Percentiles rank a stretch among this genome's conserved stretches.
phyloP scores from a whole-genome alignment of 164 flowering plant species.

The Warburgia ugandensis region DNA sequence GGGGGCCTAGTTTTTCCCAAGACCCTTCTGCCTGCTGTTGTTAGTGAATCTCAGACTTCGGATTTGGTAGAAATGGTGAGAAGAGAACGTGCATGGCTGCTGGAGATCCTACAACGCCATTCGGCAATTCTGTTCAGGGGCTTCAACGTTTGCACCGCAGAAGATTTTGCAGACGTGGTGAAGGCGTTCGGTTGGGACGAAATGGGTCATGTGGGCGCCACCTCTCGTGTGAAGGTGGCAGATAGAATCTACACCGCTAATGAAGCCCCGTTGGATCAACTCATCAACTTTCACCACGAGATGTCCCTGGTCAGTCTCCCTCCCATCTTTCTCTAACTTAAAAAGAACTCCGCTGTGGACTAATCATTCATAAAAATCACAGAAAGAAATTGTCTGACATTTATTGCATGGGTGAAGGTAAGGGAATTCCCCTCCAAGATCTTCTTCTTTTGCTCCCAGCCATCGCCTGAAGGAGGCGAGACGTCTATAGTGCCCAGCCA shows the following conservation, averaged over 20 bases:
- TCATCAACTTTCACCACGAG: slow-evolving; percentile 15
- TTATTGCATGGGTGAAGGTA: slow-evolving; percentile 2
- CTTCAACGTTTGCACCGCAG: background rate
- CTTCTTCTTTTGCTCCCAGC: slow-evolving; percentile 6
- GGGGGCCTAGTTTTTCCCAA: slow-evolving; percentile 12
- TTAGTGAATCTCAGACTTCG: background rate
- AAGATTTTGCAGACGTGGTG: slow-evolving; percentile 11
- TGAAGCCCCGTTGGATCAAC: slow-evolving; percentile 8
- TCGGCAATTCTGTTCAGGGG: slow-evolving; percentile 10
- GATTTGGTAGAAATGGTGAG: slow-evolving; percentile 11
- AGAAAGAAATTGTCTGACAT: too few species aligned
- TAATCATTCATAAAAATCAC: too few species aligned
- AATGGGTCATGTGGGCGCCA: slow-evolving; percentile 8
- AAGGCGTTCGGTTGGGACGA: slow-evolving; percentile 13
- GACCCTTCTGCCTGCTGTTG: slow-evolving; percentile 3
- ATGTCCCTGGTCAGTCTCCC: slow-evolving; percentile 11
- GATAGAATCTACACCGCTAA: slow-evolving; percentile 12
- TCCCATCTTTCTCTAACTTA: background rate
- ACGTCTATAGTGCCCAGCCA: slow-evolving; percentile 10
- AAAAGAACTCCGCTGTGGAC: too few species aligned
- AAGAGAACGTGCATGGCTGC: slow-evolving; percentile 5
- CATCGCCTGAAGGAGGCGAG: slow-evolving; percentile 10
- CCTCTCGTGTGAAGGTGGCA: slow-evolving; percentile 5
- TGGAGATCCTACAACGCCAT: slow-evolving; percentile 5
- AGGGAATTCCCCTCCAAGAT: slow-evolving; percentile 4